These are phyloP conservation scores for Leccinum disarticulatum DNA, from an alignment of 768 basidiomycete species.

Conservation along the genomic window DNA sequence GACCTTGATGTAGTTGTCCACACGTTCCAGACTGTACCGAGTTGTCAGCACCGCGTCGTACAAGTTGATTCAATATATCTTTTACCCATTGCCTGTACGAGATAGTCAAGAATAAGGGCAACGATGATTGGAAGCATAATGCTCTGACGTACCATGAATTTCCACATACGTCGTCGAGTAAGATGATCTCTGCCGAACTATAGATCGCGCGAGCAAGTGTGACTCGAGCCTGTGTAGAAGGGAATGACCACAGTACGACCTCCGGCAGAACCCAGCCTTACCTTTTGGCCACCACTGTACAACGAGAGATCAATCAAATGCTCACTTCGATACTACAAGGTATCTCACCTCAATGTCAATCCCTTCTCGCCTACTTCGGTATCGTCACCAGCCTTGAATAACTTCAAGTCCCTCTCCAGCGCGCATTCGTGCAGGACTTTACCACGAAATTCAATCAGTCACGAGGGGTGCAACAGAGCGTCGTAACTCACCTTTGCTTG, in stretches of 20 bases:
- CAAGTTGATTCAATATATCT: background rate
- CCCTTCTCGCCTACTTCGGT: constrained; percentile 5
- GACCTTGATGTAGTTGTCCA: background rate
- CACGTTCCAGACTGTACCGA: constrained; percentile 3
- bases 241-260: background rate
- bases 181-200: background rate
- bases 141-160: constrained; percentile 37
- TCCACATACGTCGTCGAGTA: constrained; percentile 32
- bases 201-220: constrained; percentile 3
- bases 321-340: background rate
- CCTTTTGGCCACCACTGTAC: constrained; percentile 2
- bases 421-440: constrained; percentile 3
- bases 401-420: background rate
- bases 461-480: background rate
- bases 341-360: constrained; percentile 2
- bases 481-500: background rate
- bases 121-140: constrained; percentile 37
- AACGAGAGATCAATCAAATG: background rate
- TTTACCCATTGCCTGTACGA: constrained; percentile 2
- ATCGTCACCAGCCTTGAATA: constrained; percentile 1
- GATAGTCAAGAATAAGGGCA: no score
- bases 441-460: background rate
- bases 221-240: constrained; percentile 1
- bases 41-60: background rate
- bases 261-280: background rate